Base-by-base conservation (phyloP, 176 grass and related monocot species). In the Phragmites australis region DNA sequence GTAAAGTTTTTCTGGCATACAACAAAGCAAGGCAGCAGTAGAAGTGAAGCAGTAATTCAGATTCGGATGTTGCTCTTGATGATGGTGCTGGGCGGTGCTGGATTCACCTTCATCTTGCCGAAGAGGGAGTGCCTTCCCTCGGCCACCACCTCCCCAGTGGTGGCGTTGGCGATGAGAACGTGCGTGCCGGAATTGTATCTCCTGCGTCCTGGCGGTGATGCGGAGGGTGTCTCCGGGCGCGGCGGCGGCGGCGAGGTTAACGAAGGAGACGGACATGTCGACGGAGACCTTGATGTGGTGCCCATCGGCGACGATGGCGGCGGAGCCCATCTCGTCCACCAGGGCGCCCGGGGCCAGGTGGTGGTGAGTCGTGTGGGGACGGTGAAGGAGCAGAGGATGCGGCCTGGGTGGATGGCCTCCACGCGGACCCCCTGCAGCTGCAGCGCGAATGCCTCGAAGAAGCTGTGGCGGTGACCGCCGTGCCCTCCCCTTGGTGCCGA, bases 51-150 rank as follows among this genome's bases (percentile, higher is more conserved):
- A 37, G 34, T 37, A 37, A 37, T n/a, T n/a, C n/a, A n/a, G n/a
- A 19, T 25, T 86, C 76, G 92, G 17, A 95, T 80, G 22, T 90
- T 89, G 84, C 87, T 89, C 53, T 5, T 37, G 42, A 69, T 71
- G 61, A 47, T 53, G 70, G 21, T 19, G 54, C 16, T 16, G 47
- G 23, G 22, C 6, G 65, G 23, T 1, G 59, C 54, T 32, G 9
- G 0, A 0, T 42, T 58, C 29, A 2, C 5, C 34, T 69, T 72
- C 31, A 93, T 46, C 51, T 87, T 93, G 17, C 93, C 93, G 74
- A 97, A 93, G 86, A 97, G 82, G 9, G 93, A 93, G 83, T 97
- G 90, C 62, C 93, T 88, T 15, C 88, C 93, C 81, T 97, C 93
- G 22, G 90, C 93, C 45, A 97, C 59, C 13, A 91, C 74, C 32